A percentile compares a stretch with the other conserved stretches of the same genome.
phyloP scores from a whole-genome alignment of 345 rosid species.

The Bruguiera gymnorhiza region DNA sequence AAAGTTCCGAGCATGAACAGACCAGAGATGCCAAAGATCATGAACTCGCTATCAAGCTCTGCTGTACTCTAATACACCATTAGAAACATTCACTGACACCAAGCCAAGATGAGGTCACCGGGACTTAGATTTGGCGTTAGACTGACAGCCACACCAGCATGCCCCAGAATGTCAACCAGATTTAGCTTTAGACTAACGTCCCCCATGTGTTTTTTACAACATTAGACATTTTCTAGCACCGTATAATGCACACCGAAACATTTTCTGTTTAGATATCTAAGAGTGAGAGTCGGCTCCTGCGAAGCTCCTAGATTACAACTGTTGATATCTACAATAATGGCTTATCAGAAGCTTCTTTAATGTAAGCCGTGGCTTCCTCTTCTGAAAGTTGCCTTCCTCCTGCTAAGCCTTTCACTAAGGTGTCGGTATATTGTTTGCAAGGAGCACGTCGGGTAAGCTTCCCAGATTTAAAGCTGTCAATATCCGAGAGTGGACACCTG shows the following conservation, averaged over 20 bases:
- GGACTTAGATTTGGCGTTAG: too few species aligned
- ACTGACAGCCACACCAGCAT: too few species aligned
- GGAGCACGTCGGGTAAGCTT: constrained; percentile 51
- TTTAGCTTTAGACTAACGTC: too few species aligned
- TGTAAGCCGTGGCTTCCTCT: constrained; percentile 61
- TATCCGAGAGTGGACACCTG: constrained; percentile 50
- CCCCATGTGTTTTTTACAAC: too few species aligned
- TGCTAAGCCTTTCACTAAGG: constrained; percentile 58
- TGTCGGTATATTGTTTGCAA: constrained; percentile 39
- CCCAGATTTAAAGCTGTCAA: constrained; percentile 48
- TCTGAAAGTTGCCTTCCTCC: constrained; percentile 63
- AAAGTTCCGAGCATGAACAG: too few species aligned
- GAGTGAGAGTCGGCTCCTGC: neutral
- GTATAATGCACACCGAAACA: neutral
- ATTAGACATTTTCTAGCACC: neutral
- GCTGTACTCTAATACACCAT: too few species aligned
- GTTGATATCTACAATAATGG: constrained; percentile 30
- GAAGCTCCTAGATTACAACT: neutral
- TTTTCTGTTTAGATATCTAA: too few species aligned
- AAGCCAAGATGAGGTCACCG: too few species aligned
- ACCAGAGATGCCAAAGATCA: too few species aligned
- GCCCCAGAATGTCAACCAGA: too few species aligned
- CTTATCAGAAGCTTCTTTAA: constrained; percentile 49
- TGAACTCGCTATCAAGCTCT: too few species aligned
- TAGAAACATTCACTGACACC: too few species aligned